phyloP scores from a whole-genome alignment of 352 stramenopile genomes.

The Phytophthora fragariaefolia region DNA sequence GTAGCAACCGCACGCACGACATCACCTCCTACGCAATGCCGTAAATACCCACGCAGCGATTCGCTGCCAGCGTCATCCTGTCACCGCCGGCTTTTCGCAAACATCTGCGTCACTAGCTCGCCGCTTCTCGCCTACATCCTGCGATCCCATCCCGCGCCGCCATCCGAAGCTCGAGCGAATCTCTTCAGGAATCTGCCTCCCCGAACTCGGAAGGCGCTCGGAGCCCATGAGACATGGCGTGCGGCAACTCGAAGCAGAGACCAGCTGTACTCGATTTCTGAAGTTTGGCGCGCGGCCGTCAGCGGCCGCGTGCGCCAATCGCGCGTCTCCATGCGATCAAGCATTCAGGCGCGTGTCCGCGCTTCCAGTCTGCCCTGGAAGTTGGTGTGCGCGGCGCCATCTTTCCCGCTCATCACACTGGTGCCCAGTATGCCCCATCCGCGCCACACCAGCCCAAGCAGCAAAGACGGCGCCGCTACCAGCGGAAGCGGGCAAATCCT shows the following conservation, averaged over 20 bases:
- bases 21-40: background rate
- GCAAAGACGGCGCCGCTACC: background rate
- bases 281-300: conserved; percentile 20
- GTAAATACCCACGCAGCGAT: too few relatives aligned
- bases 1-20: background rate
- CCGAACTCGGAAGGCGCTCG: background rate
- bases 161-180: background rate
- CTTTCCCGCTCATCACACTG: background rate
- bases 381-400: background rate
- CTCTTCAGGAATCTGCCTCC: too few relatives aligned
- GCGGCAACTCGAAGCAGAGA: conserved; percentile 4
- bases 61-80: too few relatives aligned
- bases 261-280: conserved; percentile 23
- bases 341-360: conserved; percentile 20
- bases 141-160: background rate
- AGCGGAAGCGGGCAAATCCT: background rate
- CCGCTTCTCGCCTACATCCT: too few relatives aligned
- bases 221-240: conserved; percentile 2
- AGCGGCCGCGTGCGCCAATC: background rate
- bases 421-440: background rate
- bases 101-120: too few relatives aligned
- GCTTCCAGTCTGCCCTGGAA: conserved; percentile 14
- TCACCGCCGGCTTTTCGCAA: background rate
- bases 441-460: too few relatives aligned
- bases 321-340: conserved; percentile 5